Evolutionary conservation across 441 rosid species (phyloP).

Genomic region (Syzygium malaccense): DNA sequence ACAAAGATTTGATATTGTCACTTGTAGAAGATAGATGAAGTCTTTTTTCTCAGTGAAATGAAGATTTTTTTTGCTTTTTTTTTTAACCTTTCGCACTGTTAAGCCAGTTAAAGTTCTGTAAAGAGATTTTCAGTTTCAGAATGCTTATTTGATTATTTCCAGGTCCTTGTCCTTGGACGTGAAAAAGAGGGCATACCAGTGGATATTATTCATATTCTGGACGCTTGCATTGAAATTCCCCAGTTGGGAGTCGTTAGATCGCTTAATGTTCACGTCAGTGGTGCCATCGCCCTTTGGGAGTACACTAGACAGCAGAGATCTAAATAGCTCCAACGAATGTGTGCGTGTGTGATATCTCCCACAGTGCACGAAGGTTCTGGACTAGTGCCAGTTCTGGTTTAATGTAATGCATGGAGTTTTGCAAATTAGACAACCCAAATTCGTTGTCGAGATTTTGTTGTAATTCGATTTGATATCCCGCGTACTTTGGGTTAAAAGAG

Average conservation of each 20-base stretch:
- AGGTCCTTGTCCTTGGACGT: constrained; percentile 95
- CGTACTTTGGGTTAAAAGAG: neutral
- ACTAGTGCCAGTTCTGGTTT: neutral
- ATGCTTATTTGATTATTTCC: neutral
- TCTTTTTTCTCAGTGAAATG: neutral
- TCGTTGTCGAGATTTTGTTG: neutral
- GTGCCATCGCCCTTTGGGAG: constrained; percentile 98
- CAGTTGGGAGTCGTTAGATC: constrained; percentile 95
- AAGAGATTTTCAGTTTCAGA: neutral
- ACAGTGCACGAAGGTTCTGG: neutral
- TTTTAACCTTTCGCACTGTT: neutral
- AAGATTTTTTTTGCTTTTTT: neutral
- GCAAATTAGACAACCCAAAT: neutral
- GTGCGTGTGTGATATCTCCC: neutral
- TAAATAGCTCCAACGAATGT: constrained; percentile 14
- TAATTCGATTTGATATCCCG: neutral
- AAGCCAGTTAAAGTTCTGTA: neutral
- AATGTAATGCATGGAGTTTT: neutral
- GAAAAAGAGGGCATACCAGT: constrained; percentile 96
- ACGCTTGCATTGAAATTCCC: constrained; percentile 94
- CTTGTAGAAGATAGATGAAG: neutral
- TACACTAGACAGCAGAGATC: constrained; percentile 90
- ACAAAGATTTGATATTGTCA: neutral
- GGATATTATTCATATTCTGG: constrained; percentile 82
- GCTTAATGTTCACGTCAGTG: constrained; percentile 93